Evolutionary conservation across 352 stramenopile genomes (phyloP).

Genomic region (Phytopythium aichiense): DNA sequence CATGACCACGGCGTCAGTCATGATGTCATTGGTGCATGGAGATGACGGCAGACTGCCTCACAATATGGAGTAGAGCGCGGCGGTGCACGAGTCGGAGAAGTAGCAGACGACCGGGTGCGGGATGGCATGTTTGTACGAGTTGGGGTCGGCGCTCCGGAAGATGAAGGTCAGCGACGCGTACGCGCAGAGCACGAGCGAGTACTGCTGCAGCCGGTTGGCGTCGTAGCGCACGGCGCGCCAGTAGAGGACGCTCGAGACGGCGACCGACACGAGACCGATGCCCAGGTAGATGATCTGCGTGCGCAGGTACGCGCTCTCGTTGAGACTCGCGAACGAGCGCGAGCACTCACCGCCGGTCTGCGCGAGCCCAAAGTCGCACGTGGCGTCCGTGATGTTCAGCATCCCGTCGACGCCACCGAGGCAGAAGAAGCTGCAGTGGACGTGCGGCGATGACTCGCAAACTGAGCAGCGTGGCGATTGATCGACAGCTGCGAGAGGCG

Average conservation of each 20-base stretch:
- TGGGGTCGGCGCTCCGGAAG: conserved; percentile 24
- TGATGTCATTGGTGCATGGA: neutral
- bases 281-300: conserved; percentile 23
- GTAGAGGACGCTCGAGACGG: conserved; percentile 18
- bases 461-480: too few species aligned
- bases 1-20: conserved; percentile 1
- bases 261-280: conserved; percentile 15
- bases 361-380: conserved; percentile 23
- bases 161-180: conserved; percentile 32
- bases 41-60: neutral
- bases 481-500: too few species aligned
- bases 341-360: conserved; percentile 17
- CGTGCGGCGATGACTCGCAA: too few species aligned
- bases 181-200: conserved; percentile 22
- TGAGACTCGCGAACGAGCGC: conserved; percentile 17
- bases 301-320: conserved; percentile 15
- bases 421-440: too few species aligned
- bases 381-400: conserved; percentile 20
- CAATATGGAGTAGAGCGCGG: conserved; percentile 34
- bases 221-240: conserved; percentile 19
- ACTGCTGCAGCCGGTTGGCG: conserved; percentile 20
- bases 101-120: conserved; percentile 14
- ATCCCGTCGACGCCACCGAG: too few species aligned
- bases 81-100: conserved; percentile 31
- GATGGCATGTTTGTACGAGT: conserved; percentile 24